Base-by-base conservation (phyloP, 306 rosid genomes). In the Nissolia schottii region DNA sequence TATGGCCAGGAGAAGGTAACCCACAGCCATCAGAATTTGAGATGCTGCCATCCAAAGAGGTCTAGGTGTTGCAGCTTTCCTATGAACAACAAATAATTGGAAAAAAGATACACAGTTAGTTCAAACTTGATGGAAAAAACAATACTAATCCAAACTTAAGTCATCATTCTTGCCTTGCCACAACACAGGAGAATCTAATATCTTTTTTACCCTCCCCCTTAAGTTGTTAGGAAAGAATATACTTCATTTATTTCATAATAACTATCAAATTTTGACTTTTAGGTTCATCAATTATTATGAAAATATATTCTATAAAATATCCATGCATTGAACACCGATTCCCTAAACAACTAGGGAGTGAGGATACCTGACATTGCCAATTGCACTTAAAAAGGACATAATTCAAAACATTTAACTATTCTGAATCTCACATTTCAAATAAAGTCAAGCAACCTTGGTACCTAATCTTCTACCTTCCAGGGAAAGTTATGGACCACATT, bases 21-120 rank as follows among this genome's bases (percentile, higher is more conserved):
- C 98, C 1, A 80, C 84, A 0, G 93, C 87, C 98, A 92, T 92
- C n/a, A 92, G 56, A 79, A 92, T 83, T 82, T 92, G 98, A 70
- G 86, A 81, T 24, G 77, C 69, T 51, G 86, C 86, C 27, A 70
- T 82, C 83, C 83, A 82, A n/a, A 82, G 76, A 16, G 96, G 96
- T 34, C 98, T 90, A 2, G 98, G 98, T 0, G 85, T 86, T 43
- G 71, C 98, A 23, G 87, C 83, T 79, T 78, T 86, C 78, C 86
- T 82, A 83, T 64, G 13, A 55, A 20, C 25, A 23, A 16, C 6
- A 16, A 7, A 57, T 8, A 19, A 7, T 50, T 64, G 27, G 27
- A 27, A 51, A 28, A 9, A 34, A 12, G 3, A 28, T 40, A 61
- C 37, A 72, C 29, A 27, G 0, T 60, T 34, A 35, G 25, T 64